Base-by-base conservation (phyloP, 1,284 basidiomycete genomes). In the Fomitopsis palustris region DNA sequence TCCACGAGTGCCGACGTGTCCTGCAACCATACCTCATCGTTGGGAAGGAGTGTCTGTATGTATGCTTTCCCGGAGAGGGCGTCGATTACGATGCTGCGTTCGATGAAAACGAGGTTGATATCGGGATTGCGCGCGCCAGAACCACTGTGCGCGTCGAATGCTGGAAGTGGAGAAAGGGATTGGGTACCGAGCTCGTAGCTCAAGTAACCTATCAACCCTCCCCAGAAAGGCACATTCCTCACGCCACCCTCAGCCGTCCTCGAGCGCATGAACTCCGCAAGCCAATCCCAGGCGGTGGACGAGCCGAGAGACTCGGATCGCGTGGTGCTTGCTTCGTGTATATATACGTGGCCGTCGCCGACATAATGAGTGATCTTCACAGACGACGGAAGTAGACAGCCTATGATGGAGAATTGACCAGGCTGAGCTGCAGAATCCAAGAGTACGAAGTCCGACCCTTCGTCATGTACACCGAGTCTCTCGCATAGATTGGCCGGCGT, bases 171-270 rank as follows among this genome's bases (percentile, higher is more conserved):
- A 19, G 66, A 64, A 14, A 90, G 71, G 2, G 81, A 77, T 38
- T 80, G 71, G 6, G 87, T 78, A n/a, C 90, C 90, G 14, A 90
- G 76, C 68, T 92, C 90, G 66, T 92, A 92, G 67, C 86, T 88
- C 53, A 92, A 72, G 60, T 81, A 83, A 7, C 90, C 90, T 25
- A 90, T 72, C 16, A 92, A 73, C 23, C 90, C 90, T 49, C 89
- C 90, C 89, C 90, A 92, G 68, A 92, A 92, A 0, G 90, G 90
- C 35, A 85, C 70, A 8, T 81, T 76, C 8, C 76, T 63, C 52
- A 69, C 67, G 5, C 89, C 88, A 21, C 75, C 76, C 19, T 65
- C 57, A 5, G 78, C 81, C 59, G 74, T 78, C 54, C 74, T 77
- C 25, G 72, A 62, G 38, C 74, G 77, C 85, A 91, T 89, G 72